These are phyloP conservation scores for Aspergillus avenaceus DNA, from an alignment of 495 filamentous ascomycete species.

Conservation along the genomic window DNA sequence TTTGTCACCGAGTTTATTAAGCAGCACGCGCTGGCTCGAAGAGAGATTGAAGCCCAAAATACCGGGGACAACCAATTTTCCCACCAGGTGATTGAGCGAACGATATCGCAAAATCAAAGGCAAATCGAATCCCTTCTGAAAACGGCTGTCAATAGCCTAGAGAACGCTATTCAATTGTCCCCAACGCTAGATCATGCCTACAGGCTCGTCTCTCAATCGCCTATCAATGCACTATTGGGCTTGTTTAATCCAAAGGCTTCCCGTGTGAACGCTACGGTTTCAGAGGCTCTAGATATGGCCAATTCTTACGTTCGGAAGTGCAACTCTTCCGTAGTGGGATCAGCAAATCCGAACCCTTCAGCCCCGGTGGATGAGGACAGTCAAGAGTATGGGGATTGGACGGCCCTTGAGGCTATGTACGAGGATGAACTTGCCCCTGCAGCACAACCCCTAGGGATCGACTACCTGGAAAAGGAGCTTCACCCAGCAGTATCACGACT, in stretches of 20 bases:
- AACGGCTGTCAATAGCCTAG: slow-evolving; percentile 50
- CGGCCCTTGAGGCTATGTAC: slow-evolving; percentile 50
- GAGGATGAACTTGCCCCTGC: slow-evolving; percentile 24
- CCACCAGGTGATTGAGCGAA: slow-evolving; percentile 48
- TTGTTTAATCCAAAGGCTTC: slow-evolving; percentile 34
- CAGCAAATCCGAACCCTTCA: slow-evolving; percentile 6
- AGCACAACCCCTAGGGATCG: slow-evolving; percentile 18
- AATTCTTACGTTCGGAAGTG: slow-evolving; percentile 36
- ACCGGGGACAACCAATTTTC: slow-evolving; percentile 38
- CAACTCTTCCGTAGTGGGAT: slow-evolving; percentile 1
- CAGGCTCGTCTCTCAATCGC: slow-evolving; percentile 30
- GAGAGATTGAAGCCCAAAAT: slow-evolving; percentile 57
- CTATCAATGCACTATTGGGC: slow-evolving; percentile 30
- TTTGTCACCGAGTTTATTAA: slow-evolving; percentile 51
- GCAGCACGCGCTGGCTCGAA: slow-evolving; percentile 56
- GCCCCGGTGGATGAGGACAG: slow-evolving; percentile 55
- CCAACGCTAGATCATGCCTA: slow-evolving; percentile 31
- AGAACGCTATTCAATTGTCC: slow-evolving; percentile 41
- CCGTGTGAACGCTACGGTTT: slow-evolving; percentile 34
- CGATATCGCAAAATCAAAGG: slow-evolving; percentile 57
- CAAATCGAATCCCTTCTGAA: slow-evolving; percentile 56
- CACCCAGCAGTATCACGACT: slow-evolving; percentile 52
- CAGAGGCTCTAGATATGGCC: slow-evolving; percentile 34
- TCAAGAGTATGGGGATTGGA: slow-evolving; percentile 71
- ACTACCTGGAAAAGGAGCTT: slow-evolving; percentile 39